Evolutionary conservation across 352 stramenopile species (phyloP).

Genomic region (Phytophthora nicotianae): DNA sequence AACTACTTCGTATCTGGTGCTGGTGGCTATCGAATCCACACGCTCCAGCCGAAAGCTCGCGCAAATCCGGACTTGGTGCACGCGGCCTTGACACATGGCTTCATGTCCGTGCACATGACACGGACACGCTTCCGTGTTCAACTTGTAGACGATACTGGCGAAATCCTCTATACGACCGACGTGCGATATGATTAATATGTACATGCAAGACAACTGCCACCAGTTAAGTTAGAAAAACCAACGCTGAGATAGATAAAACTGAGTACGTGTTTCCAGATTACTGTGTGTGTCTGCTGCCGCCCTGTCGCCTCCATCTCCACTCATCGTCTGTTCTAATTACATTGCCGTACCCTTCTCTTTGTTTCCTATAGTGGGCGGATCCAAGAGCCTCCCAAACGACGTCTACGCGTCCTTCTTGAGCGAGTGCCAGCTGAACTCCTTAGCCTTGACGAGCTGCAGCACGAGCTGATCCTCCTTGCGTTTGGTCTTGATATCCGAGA

Average conservation of each 20-base stretch:
- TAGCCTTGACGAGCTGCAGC: constrained; percentile 76
- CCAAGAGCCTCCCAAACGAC: neutral
- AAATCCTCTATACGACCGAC: constrained; percentile 85
- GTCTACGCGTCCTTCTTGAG: constrained; percentile 82
- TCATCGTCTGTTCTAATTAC: constrained; percentile 37
- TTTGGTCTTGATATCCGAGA: constrained; percentile 79
- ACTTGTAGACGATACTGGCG: constrained; percentile 65
- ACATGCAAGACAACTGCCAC: neutral
- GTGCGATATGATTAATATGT: constrained; percentile 52
- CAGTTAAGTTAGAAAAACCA: constrained; percentile 7
- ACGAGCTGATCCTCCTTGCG: constrained; percentile 85
- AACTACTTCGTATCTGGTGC: constrained; percentile 87
- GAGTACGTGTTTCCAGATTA: constrained; percentile 33
- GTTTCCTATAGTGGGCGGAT: constrained; percentile 3
- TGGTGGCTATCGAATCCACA: constrained; percentile 74
- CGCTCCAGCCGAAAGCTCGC: constrained; percentile 68
- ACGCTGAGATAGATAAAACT: constrained; percentile 28
- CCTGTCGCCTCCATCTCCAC: constrained; percentile 9
- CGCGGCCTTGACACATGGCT: constrained; percentile 83
- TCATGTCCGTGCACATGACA: constrained; percentile 84
- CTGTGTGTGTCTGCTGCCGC: constrained; percentile 13
- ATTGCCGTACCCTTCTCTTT: constrained; percentile 8
- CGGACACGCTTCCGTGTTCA: constrained; percentile 73
- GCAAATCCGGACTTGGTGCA: constrained; percentile 76
- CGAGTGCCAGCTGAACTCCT: constrained; percentile 80